phyloP scores from a whole-genome alignment of 1,139 yeast species.

The Oligophagozyma castellii region DNA sequence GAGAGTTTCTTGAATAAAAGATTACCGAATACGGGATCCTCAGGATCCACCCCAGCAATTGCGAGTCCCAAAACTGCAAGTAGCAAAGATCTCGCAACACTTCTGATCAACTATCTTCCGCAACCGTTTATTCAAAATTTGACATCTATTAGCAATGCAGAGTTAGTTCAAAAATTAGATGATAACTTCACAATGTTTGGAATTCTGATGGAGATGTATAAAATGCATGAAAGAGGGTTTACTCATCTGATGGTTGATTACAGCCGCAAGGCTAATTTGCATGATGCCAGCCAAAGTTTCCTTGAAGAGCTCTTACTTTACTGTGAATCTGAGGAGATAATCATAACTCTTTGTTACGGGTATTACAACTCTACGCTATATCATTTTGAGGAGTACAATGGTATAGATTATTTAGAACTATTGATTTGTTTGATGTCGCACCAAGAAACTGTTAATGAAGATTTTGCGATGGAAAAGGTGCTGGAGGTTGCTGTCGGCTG shows the following conservation, averaged over 20 bases:
- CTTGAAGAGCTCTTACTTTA: slow-evolving; percentile 6
- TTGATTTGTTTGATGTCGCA: slow-evolving; percentile 12
- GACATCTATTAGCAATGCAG: slow-evolving; percentile 9
- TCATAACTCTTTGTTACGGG: slow-evolving; percentile 12
- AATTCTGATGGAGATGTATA: slow-evolving; percentile 12
- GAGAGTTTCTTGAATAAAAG: slow-evolving; percentile 12
- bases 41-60: slow-evolving; percentile 6
- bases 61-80: slow-evolving; percentile 8
- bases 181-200: slow-evolving; percentile 15
- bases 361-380: slow-evolving; percentile 16
- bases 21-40: slow-evolving; percentile 5
- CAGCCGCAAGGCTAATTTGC: background rate
- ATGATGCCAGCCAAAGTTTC: slow-evolving; percentile 1
- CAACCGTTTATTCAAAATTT: slow-evolving; percentile 13
- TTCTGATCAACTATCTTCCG: slow-evolving; percentile 13
- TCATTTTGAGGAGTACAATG: slow-evolving; percentile 10
- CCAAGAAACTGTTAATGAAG: slow-evolving; percentile 14
- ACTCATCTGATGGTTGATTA: slow-evolving; percentile 10
- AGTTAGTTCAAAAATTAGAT: slow-evolving; percentile 8
- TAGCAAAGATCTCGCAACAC: slow-evolving; percentile 7
- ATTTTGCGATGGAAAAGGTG: slow-evolving; percentile 14
- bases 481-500: slow-evolving; percentile 12
- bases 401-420: slow-evolving; percentile 18
- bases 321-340: slow-evolving; percentile 13
- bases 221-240: slow-evolving; percentile 8